phyloP scores from a whole-genome alignment of 2,329 filamentous ascomycete species.

The Neofusicoccum ribis region DNA sequence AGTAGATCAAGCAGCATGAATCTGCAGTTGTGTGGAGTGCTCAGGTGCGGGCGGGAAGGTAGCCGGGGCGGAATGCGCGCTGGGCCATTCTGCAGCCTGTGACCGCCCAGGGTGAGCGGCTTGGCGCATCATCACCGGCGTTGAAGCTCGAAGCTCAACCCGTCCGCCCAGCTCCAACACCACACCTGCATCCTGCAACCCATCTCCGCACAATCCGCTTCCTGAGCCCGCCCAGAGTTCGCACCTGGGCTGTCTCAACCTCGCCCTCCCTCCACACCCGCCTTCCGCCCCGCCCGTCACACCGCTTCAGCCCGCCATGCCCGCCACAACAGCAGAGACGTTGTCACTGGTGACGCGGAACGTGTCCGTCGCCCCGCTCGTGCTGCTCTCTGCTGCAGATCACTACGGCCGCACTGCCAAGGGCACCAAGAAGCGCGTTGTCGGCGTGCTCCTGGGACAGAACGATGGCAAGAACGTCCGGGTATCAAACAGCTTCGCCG shows the following conservation, averaged over 20 bases:
- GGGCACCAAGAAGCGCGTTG: constrained; percentile 83
- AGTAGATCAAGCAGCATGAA: neutral
- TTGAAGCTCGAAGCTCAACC: constrained; percentile 16
- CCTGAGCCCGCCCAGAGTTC: neutral
- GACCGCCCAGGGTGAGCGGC: constrained; percentile 8
- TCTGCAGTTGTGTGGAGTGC: neutral
- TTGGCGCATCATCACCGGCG: constrained; percentile 17
- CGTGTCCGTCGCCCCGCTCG: constrained; percentile 95
- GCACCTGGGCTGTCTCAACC: neutral
- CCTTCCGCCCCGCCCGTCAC: neutral
- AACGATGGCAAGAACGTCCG: constrained; percentile 95
- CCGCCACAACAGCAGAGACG: constrained; percentile 93
- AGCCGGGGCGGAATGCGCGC: neutral
- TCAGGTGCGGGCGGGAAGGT: neutral
- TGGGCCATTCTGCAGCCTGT: constrained; percentile 2
- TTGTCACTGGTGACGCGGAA: constrained; percentile 91
- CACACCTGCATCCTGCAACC: neutral
- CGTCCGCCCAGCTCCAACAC: constrained; percentile 17
- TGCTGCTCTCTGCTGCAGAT: constrained; percentile 96
- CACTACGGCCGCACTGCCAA: constrained; percentile 95
- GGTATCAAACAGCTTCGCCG: constrained; percentile 98
- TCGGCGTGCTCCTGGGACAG: constrained; percentile 91
- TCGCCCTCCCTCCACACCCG: neutral
- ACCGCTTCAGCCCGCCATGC: constrained; percentile 62
- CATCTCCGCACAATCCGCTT: constrained; percentile 1